These are phyloP conservation scores for Nicotiana benthamiana DNA, from an alignment of 257 asterid species.

Conservation along the genomic window DNA sequence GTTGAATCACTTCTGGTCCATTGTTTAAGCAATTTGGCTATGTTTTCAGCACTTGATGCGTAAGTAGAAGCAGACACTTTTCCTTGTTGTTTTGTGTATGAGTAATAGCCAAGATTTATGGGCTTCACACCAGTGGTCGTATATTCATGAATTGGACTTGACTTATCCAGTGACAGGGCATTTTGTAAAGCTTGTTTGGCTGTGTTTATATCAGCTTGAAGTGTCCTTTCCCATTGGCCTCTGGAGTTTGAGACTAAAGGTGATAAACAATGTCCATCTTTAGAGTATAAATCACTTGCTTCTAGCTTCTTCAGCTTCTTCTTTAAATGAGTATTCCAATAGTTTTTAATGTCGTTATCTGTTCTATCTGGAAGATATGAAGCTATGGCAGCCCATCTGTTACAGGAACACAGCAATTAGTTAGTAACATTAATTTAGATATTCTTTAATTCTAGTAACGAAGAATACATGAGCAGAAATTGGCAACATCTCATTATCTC, in stretches of 20 bases:
- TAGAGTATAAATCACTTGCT: neutral
- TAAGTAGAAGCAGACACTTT: constrained; percentile 23
- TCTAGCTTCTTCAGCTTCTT: constrained; percentile 60
- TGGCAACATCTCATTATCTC: neutral
- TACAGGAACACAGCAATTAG: too few relatives aligned
- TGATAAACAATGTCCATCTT: neutral
- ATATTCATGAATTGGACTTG: neutral
- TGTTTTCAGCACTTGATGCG: constrained; percentile 83
- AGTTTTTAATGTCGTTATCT: constrained; percentile 87
- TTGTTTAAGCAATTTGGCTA: constrained; percentile 56
- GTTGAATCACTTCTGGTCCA: constrained; percentile 44
- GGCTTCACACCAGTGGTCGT: constrained; percentile 1
- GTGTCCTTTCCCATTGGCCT: constrained; percentile 91
- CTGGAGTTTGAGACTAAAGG: constrained; percentile 33
- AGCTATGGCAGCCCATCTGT: constrained; percentile 99
- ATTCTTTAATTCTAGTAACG: too few relatives aligned
- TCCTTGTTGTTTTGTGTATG: neutral
- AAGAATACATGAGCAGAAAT: too few relatives aligned
- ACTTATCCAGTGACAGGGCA: constrained; percentile 46
- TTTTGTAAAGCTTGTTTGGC: constrained; percentile 89
- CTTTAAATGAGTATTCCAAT: constrained; percentile 92
- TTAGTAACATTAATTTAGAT: neutral
- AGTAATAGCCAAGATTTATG: neutral
- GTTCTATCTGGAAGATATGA: constrained; percentile 94
- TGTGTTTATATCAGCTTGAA: constrained; percentile 65